Evolutionary conservation across 495 filamentous ascomycete species (phyloP), one percentile per base, ranked within the genome.

Genomic region (Aspergillus kassunensis): DNA sequence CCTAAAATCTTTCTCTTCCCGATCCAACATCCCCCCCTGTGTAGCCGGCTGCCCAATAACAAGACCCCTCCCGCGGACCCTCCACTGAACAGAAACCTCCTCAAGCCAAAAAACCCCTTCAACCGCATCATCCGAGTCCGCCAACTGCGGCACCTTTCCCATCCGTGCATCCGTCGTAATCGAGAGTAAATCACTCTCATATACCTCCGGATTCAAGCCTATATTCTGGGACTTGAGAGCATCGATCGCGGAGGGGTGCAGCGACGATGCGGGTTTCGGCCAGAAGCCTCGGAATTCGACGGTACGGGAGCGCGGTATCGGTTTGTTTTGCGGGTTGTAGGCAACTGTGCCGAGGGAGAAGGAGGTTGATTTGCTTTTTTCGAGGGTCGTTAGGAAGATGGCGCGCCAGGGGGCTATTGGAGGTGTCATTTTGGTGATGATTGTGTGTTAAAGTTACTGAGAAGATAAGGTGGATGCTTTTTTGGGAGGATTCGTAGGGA

Each of bases 161-260:
- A 90, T 95, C 10, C 93, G 78, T 9, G 80, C 77, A 64, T 98
- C 93, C 0, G 91, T 95, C 0, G 92, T 97, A 53, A 97, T 85
- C 1, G 87, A 83, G 4, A 84, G 75, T 51, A 89, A 67, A 56
- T 97, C 90, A 46, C 80, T 88, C 43, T 87, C 83, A 62, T 76
- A 96, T 0, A 83, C 58, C 9, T 58, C 52, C 8, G 85, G 82
- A 64, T 97, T 97, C 19, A 56, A 34, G 54, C 71, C 60, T 55
- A 71, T 55, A 20, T 55, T 54, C 6, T 80, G 78, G n/a, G 70
- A 59, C 59, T 87, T 86, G 56, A 88, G 80, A 6, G 82, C 78
- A 65, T 90, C 87, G 48, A 75, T 46, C 3, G 29, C 44, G 10
- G 44, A 46, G 2, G 31, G 44, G 44, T 46, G 44, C 72, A 1